Evolutionary conservation across 768 basidiomycete genomes (phyloP).

Genomic region (Tylopilus vinaceipallidus): DNA sequence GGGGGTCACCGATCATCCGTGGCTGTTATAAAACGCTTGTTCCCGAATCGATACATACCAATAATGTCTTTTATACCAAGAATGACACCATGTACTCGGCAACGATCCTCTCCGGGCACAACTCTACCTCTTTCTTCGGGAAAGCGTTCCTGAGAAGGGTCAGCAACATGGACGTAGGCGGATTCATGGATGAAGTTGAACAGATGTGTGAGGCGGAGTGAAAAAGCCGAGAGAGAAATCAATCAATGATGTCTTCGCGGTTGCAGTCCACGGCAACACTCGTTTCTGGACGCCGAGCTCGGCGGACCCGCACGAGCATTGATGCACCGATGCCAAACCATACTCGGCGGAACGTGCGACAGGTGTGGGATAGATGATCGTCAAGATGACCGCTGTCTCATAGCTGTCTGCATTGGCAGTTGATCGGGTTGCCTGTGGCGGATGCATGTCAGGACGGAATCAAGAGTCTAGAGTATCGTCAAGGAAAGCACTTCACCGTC

Average conservation of each 20-base stretch:
- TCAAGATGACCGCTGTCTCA: constrained; percentile 5
- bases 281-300: constrained; percentile 21
- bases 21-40: constrained; percentile 57
- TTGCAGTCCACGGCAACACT: constrained; percentile 59
- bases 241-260: constrained; percentile 73
- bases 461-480: constrained; percentile 8
- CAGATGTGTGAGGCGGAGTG: constrained; percentile 55
- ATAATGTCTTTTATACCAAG: constrained; percentile 56
- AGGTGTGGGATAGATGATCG: constrained; percentile 3
- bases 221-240: constrained; percentile 55
- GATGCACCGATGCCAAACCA: neutral
- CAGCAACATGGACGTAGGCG: constrained; percentile 50
- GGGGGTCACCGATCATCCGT: constrained; percentile 4
- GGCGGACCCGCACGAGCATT: constrained; percentile 1
- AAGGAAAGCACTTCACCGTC: neutral
- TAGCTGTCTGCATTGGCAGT: neutral
- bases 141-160: constrained; percentile 56
- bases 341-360: neutral
- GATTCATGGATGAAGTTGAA: constrained; percentile 62
- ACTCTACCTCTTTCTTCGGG: constrained; percentile 64
- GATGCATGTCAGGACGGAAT: neutral
- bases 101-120: constrained; percentile 57
- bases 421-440: neutral
- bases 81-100: constrained; percentile 48
- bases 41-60: constrained; percentile 55